Percentiles rank a stretch among this genome's conserved stretches.
Conservation (phyloP, 2,329 filamentous ascomycete genomes). For the Fusarium xyrophilum region DNA sequence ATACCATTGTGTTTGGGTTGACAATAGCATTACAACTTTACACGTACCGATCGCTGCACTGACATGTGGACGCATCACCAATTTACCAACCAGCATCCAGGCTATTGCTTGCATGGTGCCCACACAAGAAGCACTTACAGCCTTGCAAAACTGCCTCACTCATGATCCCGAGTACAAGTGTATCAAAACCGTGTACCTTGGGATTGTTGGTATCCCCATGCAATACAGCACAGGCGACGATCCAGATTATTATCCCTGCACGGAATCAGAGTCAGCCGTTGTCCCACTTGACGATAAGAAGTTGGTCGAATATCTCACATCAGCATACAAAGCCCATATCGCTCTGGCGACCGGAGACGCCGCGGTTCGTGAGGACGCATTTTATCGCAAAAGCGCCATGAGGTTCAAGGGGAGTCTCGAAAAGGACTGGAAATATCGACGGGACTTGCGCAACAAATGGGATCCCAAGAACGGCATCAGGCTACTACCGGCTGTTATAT, state of each 20-base stretch:
- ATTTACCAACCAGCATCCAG: background rate
- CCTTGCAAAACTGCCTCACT: background rate
- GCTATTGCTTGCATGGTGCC: background rate
- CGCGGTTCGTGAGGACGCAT: background rate
- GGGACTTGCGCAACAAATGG: background rate
- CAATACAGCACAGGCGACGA: background rate
- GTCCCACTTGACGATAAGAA: constrained; percentile 7
- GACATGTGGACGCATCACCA: background rate
- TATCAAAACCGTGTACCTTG: background rate
- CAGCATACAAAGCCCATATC: background rate
- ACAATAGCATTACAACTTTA: background rate
- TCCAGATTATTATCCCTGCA: background rate
- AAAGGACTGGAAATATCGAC: background rate
- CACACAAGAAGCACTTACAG: fast-evolving
- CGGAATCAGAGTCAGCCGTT: background rate
- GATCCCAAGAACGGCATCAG: background rate
- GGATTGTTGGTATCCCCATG: background rate
- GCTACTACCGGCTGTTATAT: background rate
- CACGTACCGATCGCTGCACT: background rate
- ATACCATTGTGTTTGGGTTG: background rate
- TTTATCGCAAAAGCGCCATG: background rate
- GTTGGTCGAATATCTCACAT: background rate
- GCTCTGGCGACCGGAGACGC: background rate
- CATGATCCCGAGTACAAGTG: background rate
- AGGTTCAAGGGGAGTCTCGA: background rate